phyloP scores from a whole-genome alignment of 148 eudicot species.

The Vaccinium macrocarpon region DNA sequence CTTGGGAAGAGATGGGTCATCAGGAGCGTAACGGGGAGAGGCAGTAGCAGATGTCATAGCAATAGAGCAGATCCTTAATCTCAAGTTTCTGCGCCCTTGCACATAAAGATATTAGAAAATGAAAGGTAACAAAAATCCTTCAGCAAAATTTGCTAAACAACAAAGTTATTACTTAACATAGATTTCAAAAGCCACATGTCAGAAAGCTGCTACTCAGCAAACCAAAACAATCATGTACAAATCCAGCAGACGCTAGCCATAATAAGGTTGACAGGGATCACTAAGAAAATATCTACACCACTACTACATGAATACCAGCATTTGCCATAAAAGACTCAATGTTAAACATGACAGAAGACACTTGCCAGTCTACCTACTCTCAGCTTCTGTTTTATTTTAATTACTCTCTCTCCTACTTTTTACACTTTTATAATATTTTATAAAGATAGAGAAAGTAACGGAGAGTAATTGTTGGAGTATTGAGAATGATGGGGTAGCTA shows the following conservation, averaged over 20 bases:
- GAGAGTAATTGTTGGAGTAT: no score
- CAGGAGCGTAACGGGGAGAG: conserved; percentile 37
- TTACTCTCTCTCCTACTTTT: no score
- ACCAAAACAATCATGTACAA: not conserved
- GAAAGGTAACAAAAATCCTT: not conserved
- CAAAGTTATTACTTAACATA: not conserved
- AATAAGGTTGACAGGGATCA: not conserved
- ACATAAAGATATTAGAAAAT: not conserved
- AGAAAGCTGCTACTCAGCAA: not conserved
- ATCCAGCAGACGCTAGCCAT: not conserved
- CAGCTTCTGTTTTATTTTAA: no score
- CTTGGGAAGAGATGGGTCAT: conserved; percentile 89
- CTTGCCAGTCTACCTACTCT: not conserved
- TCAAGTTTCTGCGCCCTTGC: not conserved
- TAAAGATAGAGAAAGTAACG: not conserved
- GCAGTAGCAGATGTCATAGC: conserved; percentile 4
- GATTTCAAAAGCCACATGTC: not conserved
- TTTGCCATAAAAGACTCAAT: not conserved
- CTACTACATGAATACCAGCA: not conserved
- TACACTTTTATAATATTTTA: no score
- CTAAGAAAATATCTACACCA: not conserved
- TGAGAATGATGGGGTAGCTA: no score
- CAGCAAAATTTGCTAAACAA: not conserved
- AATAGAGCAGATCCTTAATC: not conserved
- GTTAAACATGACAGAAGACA: not conserved